Base-by-base conservation (phyloP, 192 early-diverging fungal species). In the Funneliformis geosporum region DNA sequence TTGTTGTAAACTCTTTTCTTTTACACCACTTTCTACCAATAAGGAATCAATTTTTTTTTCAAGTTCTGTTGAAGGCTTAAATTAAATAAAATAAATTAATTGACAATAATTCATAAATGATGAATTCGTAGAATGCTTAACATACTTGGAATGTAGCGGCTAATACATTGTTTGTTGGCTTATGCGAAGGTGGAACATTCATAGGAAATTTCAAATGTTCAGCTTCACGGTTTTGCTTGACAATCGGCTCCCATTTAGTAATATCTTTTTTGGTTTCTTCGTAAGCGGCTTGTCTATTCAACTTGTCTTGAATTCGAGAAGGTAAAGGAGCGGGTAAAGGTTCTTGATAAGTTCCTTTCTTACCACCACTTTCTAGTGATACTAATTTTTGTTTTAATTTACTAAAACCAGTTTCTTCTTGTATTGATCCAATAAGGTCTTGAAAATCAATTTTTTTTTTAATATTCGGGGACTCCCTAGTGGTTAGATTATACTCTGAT, bases 241-340 rank as follows among this genome's bases (percentile, higher is more conserved):
- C 92, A 4, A 94, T 85, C 21, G 91, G 83, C 60, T 92, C 86
- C 98, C 98, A 99, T 78, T 95, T 94, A 6, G 87, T 83, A 12
- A 99, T 84, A 12, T 92, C 91, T 76, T 94, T 93, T 70, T 94
- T 95, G 43, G 94, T 85, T 82, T 93, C 86, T n/a, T 89, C 85
- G 69, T 94, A 96, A 4, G 97, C 98, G 21, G 90, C 98, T 65
- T 91, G 80, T 47, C 98, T 93, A 77, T 96, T 92, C 73, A 96
- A 82, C 39, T 92, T 90, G 78, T 97, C 95, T 83, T 96, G 94
- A 60, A 95, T 84, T 50, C 95, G 89, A 76, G 90, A 89, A 27
- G 95, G 92, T 38, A 98, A 78, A 7, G 97, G 97, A 0, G 95
- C 96, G 16, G 89, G 79, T 8, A 96, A 70, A 7, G 88, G 86